phyloP scores from a whole-genome alignment of 306 rosid species.

The Luffa acutangula region DNA sequence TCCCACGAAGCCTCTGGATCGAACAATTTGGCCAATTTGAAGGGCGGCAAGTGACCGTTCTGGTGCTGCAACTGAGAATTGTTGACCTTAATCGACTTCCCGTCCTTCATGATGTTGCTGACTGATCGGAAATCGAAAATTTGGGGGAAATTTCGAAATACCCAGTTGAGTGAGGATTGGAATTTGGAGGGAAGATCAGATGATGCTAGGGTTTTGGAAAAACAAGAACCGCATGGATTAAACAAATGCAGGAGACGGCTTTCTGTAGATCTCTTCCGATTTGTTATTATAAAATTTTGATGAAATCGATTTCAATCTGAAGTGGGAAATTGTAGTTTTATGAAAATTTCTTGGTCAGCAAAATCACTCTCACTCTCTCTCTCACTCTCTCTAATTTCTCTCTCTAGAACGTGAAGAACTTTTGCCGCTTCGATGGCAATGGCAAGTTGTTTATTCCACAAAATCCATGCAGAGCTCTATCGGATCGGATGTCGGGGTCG shows the following conservation, averaged over 20 bases:
- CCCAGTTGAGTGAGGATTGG: neutral
- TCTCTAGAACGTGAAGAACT: neutral
- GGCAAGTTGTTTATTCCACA: neutral
- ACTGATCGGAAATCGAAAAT: neutral
- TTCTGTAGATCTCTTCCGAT: neutral
- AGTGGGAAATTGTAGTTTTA: neutral
- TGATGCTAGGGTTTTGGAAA: neutral
- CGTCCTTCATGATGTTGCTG: constrained; percentile 59
- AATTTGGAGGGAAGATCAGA: neutral
- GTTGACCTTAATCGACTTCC: constrained; percentile 43
- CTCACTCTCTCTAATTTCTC: neutral
- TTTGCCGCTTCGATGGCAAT: neutral
- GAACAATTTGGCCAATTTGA: constrained; percentile 73
- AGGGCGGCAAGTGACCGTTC: constrained; percentile 84
- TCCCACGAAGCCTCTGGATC: constrained; percentile 99
- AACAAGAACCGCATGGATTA: neutral
- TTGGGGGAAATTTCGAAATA: neutral
- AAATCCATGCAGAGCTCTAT: neutral
- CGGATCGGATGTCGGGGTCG: neutral
- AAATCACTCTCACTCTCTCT: neutral
- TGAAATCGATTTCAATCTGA: neutral
- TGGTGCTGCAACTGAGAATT: constrained; percentile 36
- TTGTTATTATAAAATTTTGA: neutral
- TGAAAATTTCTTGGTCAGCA: neutral
- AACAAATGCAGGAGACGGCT: constrained; percentile 2